phyloP scores from a whole-genome alignment of 371 early-diverging fungal species.

The Rhizomucor miehei region DNA sequence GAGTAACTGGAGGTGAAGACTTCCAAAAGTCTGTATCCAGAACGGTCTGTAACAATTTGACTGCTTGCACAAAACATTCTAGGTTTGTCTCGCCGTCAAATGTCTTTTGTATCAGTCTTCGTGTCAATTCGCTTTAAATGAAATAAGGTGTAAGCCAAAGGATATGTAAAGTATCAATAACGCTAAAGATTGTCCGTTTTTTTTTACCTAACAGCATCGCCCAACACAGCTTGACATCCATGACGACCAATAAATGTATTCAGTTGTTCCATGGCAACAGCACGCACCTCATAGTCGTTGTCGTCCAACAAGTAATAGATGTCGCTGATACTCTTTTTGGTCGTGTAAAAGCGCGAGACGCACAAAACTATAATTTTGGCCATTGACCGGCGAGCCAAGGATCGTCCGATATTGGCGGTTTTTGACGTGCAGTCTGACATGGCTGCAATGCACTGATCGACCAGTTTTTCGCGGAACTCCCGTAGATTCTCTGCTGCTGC shows the following conservation, averaged over 20 bases:
- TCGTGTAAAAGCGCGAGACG: constrained; percentile 19
- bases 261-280: constrained; percentile 46
- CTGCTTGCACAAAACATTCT: constrained; percentile 52
- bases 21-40: constrained; percentile 14
- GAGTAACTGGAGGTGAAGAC: constrained; percentile 21
- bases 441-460: constrained; percentile 6
- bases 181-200: constrained; percentile 18
- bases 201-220: not conserved
- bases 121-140: constrained; percentile 1
- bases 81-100: constrained; percentile 49
- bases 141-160: too few species aligned
- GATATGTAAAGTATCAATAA: too few species aligned
- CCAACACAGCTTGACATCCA: not conserved
- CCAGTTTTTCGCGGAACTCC: not conserved
- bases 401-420: constrained; percentile 33
- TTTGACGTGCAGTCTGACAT: not conserved
- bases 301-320: constrained; percentile 30
- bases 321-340: constrained; percentile 11
- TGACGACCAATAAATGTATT: constrained; percentile 8
- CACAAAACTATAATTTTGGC: constrained; percentile 34
- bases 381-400: constrained; percentile 46
- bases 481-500: not conserved
- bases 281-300: constrained; percentile 60
- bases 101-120: constrained; percentile 43
- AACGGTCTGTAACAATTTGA: constrained; percentile 35